A percentile compares a stretch with the other conserved stretches of the same genome.
Conservation (phyloP, 169 alveolate species). For the Cryptosporidium viatorum region DNA sequence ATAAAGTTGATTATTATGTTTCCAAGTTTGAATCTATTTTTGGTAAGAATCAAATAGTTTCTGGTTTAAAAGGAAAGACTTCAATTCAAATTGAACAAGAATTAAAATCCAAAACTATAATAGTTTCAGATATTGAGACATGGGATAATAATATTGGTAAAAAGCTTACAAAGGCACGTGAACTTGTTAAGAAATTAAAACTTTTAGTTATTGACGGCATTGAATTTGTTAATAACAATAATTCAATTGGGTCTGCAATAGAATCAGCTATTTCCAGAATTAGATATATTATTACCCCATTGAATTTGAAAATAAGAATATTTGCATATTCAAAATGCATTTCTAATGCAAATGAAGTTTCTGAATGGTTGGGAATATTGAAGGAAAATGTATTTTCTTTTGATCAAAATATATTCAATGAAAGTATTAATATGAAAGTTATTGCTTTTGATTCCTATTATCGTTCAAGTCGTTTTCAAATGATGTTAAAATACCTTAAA, state of each 20-base stretch:
- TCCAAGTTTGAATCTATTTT: slow-evolving; percentile 13
- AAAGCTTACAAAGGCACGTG: slow-evolving; percentile 13
- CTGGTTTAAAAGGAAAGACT: slow-evolving; percentile 5
- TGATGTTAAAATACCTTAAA: slow-evolving; percentile 43
- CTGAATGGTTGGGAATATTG: slow-evolving; percentile 70
- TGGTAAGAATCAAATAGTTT: slow-evolving; percentile 5
- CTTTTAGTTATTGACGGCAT: slow-evolving; percentile 31
- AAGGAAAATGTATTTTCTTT: slow-evolving; percentile 55
- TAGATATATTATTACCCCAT: slow-evolving; percentile 59
- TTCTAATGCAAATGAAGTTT: slow-evolving; percentile 65
- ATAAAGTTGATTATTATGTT: slow-evolving; percentile 8
- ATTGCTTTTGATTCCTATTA: slow-evolving; percentile 68
- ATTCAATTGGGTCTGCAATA: slow-evolving; percentile 3
- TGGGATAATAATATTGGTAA: slow-evolving; percentile 54
- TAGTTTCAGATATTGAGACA: slow-evolving; percentile 42
- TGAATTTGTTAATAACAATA: slow-evolving; percentile 9
- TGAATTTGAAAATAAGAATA: slow-evolving; percentile 31
- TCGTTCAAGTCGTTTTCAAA: slow-evolving; percentile 46
- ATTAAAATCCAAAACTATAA: background rate
- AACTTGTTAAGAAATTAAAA: slow-evolving; percentile 15
- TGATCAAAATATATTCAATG: slow-evolving; percentile 51
- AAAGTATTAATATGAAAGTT: slow-evolving; percentile 16
- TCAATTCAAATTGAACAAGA: background rate
- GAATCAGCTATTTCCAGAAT: slow-evolving; percentile 62
- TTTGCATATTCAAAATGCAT: slow-evolving; percentile 65